Percentiles rank a stretch among this genome's conserved stretches.
phyloP scores from a whole-genome alignment of 1,284 basidiomycete genomes.

The Schizophyllum amplum region DNA sequence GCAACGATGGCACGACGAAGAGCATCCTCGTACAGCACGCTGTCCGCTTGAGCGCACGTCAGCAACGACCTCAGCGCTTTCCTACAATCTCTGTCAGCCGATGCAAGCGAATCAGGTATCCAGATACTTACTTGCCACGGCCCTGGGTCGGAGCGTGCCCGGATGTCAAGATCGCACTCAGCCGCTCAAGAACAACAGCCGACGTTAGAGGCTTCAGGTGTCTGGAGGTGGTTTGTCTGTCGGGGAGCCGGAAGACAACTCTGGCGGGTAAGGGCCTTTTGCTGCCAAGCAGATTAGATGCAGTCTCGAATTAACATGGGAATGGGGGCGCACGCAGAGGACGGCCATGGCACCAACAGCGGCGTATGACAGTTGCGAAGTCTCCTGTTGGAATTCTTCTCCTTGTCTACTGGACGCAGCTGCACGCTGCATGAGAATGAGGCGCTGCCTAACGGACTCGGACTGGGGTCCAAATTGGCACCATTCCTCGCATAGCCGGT shows the following conservation, averaged over 20 bases:
- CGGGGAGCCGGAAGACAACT: constrained; percentile 51
- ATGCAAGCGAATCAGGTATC: constrained; percentile 1
- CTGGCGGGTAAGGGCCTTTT: constrained; percentile 65
- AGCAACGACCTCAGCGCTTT: constrained; percentile 76
- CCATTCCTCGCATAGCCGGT: constrained; percentile 90
- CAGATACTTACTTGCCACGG: constrained; percentile 51
- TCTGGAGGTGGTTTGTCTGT: constrained; percentile 45
- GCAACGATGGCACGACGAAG: constrained; percentile 68
- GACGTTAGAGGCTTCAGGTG: constrained; percentile 46
- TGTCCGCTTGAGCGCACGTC: constrained; percentile 49
- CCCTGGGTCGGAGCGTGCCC: constrained; percentile 40
- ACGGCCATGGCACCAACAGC: constrained; percentile 81
- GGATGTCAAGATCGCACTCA: constrained; percentile 61
- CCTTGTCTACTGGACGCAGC: constrained; percentile 55
- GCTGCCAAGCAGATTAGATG: constrained; percentile 28
- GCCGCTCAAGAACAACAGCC: constrained; percentile 47
- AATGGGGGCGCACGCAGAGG: constrained; percentile 59
- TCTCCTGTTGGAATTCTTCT: constrained; percentile 57
- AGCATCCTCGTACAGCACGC: constrained; percentile 60
- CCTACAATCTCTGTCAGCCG: constrained; percentile 31
- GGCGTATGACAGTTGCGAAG: constrained; percentile 63
- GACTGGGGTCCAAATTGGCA: constrained; percentile 78
- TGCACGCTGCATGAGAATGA: constrained; percentile 68
- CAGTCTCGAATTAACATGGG: neutral
- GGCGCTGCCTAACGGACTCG: constrained; percentile 66